A percentile compares a stretch with the other conserved stretches of the same genome.
These are phyloP conservation scores for Tephrocybe rancida DNA, from an alignment of 768 basidiomycete genomes.

Conservation along the genomic window DNA sequence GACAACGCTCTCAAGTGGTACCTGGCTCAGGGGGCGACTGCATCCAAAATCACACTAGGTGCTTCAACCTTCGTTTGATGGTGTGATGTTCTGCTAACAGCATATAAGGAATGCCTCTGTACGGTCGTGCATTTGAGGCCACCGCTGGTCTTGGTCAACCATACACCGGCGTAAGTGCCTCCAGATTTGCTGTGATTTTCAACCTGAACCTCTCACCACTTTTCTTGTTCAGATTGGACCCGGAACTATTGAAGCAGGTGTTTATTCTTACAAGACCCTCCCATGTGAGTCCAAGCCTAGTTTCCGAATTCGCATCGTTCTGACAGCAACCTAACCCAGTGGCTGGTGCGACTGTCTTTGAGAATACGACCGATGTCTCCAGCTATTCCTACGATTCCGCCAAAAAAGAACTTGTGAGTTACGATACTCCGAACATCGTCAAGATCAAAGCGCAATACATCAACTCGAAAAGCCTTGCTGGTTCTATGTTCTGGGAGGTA, in stretches of 20 bases:
- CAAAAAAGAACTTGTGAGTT: slow-evolving; percentile 72
- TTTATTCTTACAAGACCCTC: slow-evolving; percentile 78
- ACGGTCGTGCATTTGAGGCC: slow-evolving; percentile 76
- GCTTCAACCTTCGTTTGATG: neutral
- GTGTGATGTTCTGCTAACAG: neutral
- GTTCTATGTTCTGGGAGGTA: slow-evolving; percentile 77
- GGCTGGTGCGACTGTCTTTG: slow-evolving; percentile 58
- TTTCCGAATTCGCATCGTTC: neutral
- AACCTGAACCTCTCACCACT: neutral
- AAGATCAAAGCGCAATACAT: slow-evolving; percentile 71
- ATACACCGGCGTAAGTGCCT: slow-evolving; percentile 59
- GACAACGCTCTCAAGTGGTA: slow-evolving; percentile 69
- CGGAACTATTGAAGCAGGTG: slow-evolving; percentile 67
- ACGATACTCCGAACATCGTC: slow-evolving; percentile 74
- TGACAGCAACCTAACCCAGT: slow-evolving; percentile 27
- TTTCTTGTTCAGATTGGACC: slow-evolving; percentile 56
- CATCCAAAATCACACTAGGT: slow-evolving; percentile 71
- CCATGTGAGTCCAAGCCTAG: slow-evolving; percentile 41
- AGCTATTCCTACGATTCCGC: slow-evolving; percentile 76
- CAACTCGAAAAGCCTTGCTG: slow-evolving; percentile 57
- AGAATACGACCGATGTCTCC: slow-evolving; percentile 70
- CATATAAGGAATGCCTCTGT: slow-evolving; percentile 68
- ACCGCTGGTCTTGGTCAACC: slow-evolving; percentile 68
- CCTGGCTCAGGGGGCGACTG: slow-evolving; percentile 58
- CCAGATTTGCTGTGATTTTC: too few relatives aligned